Conservation (phyloP, 805 yeast species). For the Cyberlindnera petersonii region DNA sequence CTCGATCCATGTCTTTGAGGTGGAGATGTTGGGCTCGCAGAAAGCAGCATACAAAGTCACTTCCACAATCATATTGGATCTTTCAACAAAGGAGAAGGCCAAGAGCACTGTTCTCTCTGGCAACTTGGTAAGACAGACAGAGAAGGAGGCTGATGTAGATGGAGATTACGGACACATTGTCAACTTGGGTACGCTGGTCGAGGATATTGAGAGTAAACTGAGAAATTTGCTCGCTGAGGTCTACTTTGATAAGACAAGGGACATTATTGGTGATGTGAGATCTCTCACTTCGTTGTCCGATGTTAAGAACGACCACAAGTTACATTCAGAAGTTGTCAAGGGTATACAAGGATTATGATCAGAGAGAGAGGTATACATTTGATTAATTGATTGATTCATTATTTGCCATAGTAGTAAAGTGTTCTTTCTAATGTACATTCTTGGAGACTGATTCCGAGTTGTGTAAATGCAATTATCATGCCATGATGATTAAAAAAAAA, state of each 20-base stretch:
- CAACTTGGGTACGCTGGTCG: conserved; percentile 80
- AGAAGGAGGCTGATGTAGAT: conserved; percentile 27
- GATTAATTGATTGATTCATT: no score
- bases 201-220: conserved; percentile 82
- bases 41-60: conserved; percentile 60
- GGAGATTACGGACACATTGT: conserved; percentile 53
- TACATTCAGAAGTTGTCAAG: conserved; percentile 34
- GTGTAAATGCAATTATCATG: no score
- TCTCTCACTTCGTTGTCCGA: conserved; percentile 26
- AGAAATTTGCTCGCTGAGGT: conserved; percentile 89
- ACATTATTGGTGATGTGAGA: conserved; percentile 71
- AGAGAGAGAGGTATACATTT: background rate
- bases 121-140: conserved; percentile 78
- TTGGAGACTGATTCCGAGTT: no score
- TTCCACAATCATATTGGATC: conserved; percentile 79
- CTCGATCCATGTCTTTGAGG: conserved; percentile 86
- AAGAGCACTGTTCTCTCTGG: conserved; percentile 62
- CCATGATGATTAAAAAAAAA: no score
- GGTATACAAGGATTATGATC: conserved; percentile 31
- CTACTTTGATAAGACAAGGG: conserved; percentile 91
- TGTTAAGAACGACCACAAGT: conserved; percentile 25
- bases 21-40: conserved; percentile 7
- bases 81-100: conserved; percentile 34
- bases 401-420: no score
- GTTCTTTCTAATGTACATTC: no score